Conservation (phyloP, 2,329 filamentous ascomycete genomes). For the Fusarium tanahbumbuense region DNA sequence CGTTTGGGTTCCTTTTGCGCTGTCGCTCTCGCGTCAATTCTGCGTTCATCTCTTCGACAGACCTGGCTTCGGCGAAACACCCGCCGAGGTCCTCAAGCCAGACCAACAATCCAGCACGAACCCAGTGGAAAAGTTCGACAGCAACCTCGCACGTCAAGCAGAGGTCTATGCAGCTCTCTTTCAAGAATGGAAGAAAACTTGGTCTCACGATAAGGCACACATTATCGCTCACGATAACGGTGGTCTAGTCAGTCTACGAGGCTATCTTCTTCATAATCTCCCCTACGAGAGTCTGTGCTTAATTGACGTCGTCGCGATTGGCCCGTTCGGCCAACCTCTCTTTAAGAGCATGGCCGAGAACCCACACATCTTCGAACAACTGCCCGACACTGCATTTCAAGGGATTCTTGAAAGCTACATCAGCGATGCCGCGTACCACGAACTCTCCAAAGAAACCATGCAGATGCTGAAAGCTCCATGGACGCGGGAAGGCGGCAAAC, state of each 20-base stretch:
- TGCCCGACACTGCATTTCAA: constrained; percentile 51
- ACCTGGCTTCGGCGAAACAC: constrained; percentile 57
- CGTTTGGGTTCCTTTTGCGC: constrained; percentile 53
- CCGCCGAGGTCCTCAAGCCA: constrained; percentile 34
- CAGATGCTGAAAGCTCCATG: constrained; percentile 53
- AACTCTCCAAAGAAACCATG: constrained; percentile 49
- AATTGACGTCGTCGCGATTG: constrained; percentile 57
- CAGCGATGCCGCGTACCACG: constrained; percentile 50
- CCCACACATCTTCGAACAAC: constrained; percentile 50
- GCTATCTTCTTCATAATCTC: constrained; percentile 52
- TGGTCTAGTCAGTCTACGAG: constrained; percentile 55
- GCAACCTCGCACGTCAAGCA: constrained; percentile 53
- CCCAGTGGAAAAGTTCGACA: constrained; percentile 45
- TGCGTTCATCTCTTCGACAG: constrained; percentile 59
- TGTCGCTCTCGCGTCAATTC: constrained; percentile 51
- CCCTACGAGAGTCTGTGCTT: constrained; percentile 55
- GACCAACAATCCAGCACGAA: neutral
- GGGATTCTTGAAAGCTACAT: constrained; percentile 56
- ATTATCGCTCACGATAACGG: constrained; percentile 60
- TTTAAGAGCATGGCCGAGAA: constrained; percentile 56
- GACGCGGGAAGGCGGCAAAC: constrained; percentile 46
- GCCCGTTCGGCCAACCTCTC: constrained; percentile 57
- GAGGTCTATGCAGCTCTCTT: constrained; percentile 54
- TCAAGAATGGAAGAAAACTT: constrained; percentile 47
- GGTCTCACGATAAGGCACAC: constrained; percentile 47